Percentiles rank a stretch among this genome's conserved stretches.
phyloP scores from a whole-genome alignment of 2,329 filamentous ascomycete genomes.

The Domatiomyces catenatus region DNA sequence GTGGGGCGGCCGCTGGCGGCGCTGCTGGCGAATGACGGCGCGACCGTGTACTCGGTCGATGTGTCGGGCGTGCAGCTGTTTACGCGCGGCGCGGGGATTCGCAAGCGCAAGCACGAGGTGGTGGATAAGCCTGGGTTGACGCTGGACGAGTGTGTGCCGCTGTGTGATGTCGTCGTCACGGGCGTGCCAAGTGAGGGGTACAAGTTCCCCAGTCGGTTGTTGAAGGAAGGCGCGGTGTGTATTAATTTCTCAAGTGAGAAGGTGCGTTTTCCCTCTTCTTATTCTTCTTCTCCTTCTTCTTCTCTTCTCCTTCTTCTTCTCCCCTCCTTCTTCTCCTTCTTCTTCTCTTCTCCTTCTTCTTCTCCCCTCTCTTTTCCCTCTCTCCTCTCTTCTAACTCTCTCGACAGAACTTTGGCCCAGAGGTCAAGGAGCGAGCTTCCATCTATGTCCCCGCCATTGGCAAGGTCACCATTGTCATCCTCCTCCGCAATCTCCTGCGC shows the following conservation, averaged over 20 bases:
- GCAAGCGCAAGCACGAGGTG: conserved; percentile 73
- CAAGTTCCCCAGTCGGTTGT: conserved; percentile 71
- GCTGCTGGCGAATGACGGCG: conserved; percentile 87
- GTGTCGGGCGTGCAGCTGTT: conserved; percentile 84
- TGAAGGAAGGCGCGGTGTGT: conserved; percentile 88
- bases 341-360: background rate
- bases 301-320: no score
- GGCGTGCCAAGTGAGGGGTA: conserved; percentile 78
- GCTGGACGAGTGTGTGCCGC: conserved; percentile 63
- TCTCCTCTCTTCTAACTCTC: no score
- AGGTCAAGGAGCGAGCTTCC: conserved; percentile 85
- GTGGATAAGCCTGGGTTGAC: conserved; percentile 66
- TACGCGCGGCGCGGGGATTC: conserved; percentile 73
- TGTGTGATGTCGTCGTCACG: conserved; percentile 88
- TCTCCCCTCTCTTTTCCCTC: background rate
- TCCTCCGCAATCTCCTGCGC: conserved; percentile 78
- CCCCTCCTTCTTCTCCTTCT: background rate
- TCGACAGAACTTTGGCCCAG: conserved; percentile 75
- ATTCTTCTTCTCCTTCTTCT: background rate
- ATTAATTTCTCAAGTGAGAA: conserved; percentile 95
- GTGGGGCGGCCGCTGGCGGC: conserved; percentile 87
- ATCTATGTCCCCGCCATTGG: conserved; percentile 96
- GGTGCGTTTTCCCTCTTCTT: conserved; percentile 25
- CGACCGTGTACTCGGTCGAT: conserved; percentile 88
- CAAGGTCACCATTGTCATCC: conserved; percentile 88